Conservation (phyloP, 176 grass and related monocot genomes). For the sorghum (Sorghum bicolor) region DNA sequence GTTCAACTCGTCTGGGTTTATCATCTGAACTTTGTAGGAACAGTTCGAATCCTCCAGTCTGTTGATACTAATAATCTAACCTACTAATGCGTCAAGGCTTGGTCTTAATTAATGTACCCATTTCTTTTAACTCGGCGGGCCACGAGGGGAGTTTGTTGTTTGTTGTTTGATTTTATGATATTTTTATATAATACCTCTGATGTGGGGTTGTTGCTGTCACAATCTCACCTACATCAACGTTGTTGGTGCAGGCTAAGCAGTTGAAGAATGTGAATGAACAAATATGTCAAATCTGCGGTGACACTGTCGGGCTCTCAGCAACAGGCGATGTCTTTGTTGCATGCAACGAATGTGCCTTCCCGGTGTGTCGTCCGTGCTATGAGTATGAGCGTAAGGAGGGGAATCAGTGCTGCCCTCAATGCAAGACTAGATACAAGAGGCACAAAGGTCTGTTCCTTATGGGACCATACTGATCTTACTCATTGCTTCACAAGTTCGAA, state of each 20-base stretch:
- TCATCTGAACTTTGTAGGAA: not conserved
- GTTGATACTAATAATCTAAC: not conserved
- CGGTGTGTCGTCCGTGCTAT: constrained; percentile 77
- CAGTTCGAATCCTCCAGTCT: not conserved
- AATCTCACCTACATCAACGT: not conserved
- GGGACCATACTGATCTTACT: not conserved
- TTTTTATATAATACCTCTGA: not conserved
- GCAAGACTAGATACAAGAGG: constrained; percentile 91
- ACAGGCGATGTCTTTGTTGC: constrained; percentile 72
- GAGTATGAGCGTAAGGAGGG: constrained; percentile 83
- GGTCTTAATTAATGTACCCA: not conserved
- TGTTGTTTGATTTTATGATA: not conserved
- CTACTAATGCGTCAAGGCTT: not conserved
- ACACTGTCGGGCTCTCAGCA: constrained; percentile 49
- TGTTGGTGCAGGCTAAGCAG: constrained; percentile 54
- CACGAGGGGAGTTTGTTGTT: not conserved
- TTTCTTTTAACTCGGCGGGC: not conserved
- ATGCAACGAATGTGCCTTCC: constrained; percentile 83
- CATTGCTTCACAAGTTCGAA: not conserved
- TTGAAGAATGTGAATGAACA: constrained; percentile 45
- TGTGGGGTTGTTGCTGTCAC: not conserved
- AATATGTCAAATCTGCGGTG: constrained; percentile 73
- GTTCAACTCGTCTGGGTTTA: not conserved
- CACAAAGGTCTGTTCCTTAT: constrained; percentile 54
- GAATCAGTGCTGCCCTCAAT: constrained; percentile 69